These are phyloP conservation scores for Gyromitra esculenta DNA, from an alignment of 2,329 filamentous ascomycete species.

Conservation along the genomic window DNA sequence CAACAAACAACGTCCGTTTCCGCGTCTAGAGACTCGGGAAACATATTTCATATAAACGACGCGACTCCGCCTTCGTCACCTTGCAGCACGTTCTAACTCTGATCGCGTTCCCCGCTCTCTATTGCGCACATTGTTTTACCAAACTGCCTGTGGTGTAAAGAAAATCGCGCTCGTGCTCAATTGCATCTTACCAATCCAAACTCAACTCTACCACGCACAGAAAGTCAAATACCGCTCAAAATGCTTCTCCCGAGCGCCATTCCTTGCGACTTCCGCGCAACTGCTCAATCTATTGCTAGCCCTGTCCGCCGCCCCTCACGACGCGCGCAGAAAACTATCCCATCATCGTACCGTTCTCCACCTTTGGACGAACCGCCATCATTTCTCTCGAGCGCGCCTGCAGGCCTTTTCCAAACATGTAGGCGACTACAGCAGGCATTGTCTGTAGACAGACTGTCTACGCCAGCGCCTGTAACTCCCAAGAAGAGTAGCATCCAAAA, in stretches of 20 bases:
- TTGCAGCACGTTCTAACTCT: constrained; percentile 39
- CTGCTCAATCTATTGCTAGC: constrained; percentile 31
- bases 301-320: constrained; percentile 45
- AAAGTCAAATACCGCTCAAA: constrained; percentile 25
- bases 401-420: constrained; percentile 53
- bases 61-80: constrained; percentile 33
- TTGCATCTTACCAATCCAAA: constrained; percentile 31
- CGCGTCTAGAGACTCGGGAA: constrained; percentile 37
- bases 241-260: constrained; percentile 56
- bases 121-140: constrained; percentile 39
- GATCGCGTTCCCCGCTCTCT: constrained; percentile 29
- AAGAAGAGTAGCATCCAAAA: constrained; percentile 38
- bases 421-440: constrained; percentile 54
- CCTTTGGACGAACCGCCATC: constrained; percentile 44
- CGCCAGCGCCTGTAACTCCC: constrained; percentile 39
- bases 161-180: constrained; percentile 35
- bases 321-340: constrained; percentile 41
- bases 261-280: constrained; percentile 52
- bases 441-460: constrained; percentile 47
- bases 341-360: constrained; percentile 52
- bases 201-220: constrained; percentile 9
- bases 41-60: constrained; percentile 40
- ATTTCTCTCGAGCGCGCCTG: constrained; percentile 48
- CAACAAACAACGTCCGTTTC: constrained; percentile 44
- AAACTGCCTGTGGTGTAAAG: constrained; percentile 38